Conservation (phyloP, 1,284 basidiomycete genomes). For the Malassezia caprae region DNA sequence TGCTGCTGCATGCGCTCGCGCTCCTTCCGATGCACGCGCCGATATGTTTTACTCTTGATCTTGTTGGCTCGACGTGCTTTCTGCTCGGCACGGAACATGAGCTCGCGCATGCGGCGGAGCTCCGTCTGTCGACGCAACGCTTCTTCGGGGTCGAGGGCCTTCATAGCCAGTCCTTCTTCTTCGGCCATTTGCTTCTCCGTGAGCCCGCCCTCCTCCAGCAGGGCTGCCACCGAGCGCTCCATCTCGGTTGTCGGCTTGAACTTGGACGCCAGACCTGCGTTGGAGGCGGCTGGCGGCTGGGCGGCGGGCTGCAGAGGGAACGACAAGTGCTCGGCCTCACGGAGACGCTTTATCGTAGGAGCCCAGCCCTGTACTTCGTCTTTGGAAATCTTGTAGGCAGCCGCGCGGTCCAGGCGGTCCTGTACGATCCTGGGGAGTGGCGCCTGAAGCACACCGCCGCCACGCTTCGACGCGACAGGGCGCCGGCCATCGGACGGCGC, state of each 20-base stretch:
- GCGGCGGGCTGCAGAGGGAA: slow-evolving; percentile 66
- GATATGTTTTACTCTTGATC: slow-evolving; percentile 90
- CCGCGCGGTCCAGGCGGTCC: slow-evolving; percentile 80
- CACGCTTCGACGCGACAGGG: slow-evolving; percentile 54
- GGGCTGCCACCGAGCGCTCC: slow-evolving; percentile 35
- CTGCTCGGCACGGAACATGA: slow-evolving; percentile 84
- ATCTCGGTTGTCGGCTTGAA: slow-evolving; percentile 42
- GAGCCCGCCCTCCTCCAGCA: slow-evolving; percentile 46
- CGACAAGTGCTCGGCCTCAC: slow-evolving; percentile 74
- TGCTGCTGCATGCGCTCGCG: slow-evolving; percentile 53
- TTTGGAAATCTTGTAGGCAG: slow-evolving; percentile 85
- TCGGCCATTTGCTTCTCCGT: slow-evolving; percentile 60
- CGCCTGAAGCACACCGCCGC: slow-evolving; percentile 61
- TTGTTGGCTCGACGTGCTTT: slow-evolving; percentile 84
- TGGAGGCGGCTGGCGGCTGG: slow-evolving; percentile 50
- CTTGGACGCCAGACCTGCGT: slow-evolving; percentile 65
- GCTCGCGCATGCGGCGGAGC: slow-evolving; percentile 75
- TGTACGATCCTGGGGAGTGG: slow-evolving; percentile 77
- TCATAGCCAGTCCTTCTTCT: slow-evolving; percentile 70
- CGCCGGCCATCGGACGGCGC: slow-evolving; percentile 42
- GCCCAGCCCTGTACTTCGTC: slow-evolving; percentile 89
- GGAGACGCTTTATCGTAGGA: slow-evolving; percentile 58
- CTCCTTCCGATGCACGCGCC: slow-evolving; percentile 72
- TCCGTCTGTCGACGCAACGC: slow-evolving; percentile 68
- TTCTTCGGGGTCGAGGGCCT: slow-evolving; percentile 71